Evolutionary conservation across 179 eudicot species (phyloP), one percentile per base, ranked within the genome.

Genomic region (Camellia oleifera): DNA sequence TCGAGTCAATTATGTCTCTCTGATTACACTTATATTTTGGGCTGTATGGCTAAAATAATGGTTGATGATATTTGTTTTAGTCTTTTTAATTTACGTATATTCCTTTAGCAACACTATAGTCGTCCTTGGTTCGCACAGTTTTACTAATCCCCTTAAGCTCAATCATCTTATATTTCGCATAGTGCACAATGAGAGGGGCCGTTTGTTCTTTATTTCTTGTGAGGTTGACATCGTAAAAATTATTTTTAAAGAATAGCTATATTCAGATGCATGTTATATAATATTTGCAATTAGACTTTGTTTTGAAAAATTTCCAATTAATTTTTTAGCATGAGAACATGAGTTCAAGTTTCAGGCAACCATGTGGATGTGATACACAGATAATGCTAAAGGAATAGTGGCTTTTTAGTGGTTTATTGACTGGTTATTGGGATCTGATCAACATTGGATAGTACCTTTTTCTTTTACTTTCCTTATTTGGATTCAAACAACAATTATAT

Each of bases 301-400:
- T 61, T 15, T n/a, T 61, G 65, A 15, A 15, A 61, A 5, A 15
- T 5, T 61, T 15, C 20, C 52, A 68, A 68, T 40, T 40, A 68
- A 26, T 26, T 7, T 23, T 18, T 72, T 40, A 50, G 58, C 13
- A 18, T 71, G 26, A 26, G 26, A 26, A 26, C 26, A 26, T 26
- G 60, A 71, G 60, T 54, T 50, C 60, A 50, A 71, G 75, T 54
- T 50, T 45, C 10, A 18, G 73, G 74, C 54, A 70, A n/a, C 2
- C 56, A 48, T 7, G 13, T 45, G 74, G 32, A 26, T 26, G 26
- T 26, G 26, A 26, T 26, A 26, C 46, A 70, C 56, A 42, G 32
- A 42, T 68, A 68, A 40, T 68, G 50, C 20, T 0, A 20, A 20
- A 44, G 50, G 52, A 5, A 44, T 26, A 26, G 26, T 26, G 26